phyloP scores from a whole-genome alignment of 1,139 yeast species.

The Saccharomycopsis phalli region DNA sequence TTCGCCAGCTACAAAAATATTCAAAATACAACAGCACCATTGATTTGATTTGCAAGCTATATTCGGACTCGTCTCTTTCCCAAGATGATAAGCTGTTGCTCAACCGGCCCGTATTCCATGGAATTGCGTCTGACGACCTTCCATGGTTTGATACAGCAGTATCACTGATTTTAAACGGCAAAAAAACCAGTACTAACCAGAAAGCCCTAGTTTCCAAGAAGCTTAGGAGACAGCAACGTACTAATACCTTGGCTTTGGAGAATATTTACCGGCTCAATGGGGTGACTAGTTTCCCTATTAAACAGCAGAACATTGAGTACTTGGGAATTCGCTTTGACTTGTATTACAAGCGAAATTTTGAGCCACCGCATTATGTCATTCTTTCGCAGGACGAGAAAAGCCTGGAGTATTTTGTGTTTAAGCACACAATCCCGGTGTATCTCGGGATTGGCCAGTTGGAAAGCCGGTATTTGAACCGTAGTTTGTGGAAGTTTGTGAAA shows the following conservation, averaged over 20 bases:
- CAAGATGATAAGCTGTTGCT: background rate
- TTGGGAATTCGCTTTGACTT: conserved; percentile 7
- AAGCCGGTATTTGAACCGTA: conserved; percentile 1
- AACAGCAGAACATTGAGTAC: background rate
- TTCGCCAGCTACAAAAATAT: background rate
- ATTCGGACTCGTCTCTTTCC: background rate
- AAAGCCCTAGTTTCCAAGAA: conserved; percentile 1
- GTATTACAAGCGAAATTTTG: conserved; percentile 1
- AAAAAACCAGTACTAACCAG: background rate
- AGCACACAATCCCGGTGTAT: conserved; percentile 14
- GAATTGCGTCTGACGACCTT: background rate
- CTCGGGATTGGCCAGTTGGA: conserved; percentile 7
- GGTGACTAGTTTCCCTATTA: conserved; percentile 5
- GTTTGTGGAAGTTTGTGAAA: conserved; percentile 8
- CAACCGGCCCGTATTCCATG: background rate
- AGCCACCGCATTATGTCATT: conserved; percentile 7
- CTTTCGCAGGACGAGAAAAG: conserved; percentile 1
- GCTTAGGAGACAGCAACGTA: conserved; percentile 1
- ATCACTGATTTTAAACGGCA: background rate
- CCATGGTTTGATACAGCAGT: background rate
- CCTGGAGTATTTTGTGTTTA: conserved; percentile 5
- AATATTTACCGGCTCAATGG: conserved; percentile 3
- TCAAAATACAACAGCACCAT: background rate
- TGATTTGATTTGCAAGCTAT: background rate
- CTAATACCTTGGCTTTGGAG: background rate